Base-by-base conservation (phyloP, 495 filamentous ascomycete genomes). In the Aspergillus carlsbadensis region DNA sequence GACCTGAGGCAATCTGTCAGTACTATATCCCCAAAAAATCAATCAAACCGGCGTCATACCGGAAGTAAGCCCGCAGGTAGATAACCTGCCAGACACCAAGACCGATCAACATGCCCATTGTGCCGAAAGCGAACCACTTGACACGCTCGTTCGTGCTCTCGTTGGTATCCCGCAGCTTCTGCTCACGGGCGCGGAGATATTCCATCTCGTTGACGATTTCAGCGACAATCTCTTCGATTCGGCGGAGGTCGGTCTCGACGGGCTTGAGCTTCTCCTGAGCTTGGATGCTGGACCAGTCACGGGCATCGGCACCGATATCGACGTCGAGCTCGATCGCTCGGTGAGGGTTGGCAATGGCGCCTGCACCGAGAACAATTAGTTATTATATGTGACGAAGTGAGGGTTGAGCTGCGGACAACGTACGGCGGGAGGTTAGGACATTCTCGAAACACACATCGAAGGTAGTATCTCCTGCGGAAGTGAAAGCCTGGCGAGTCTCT, bases 401-500 rank as follows among this genome's bases (percentile, higher is more conserved):
- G 14, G 39, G 7, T 13, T 17, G 40, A 6, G 31, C 17, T 34
- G 39, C 18, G 4, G 48, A 21, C 57, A 40, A 73, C 83, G 60
- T 85, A 96, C 92, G 73, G 57, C 78, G 69, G 21, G 70, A 77
- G 52, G 64, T 60, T 33, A 96, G 79, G 61, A 84, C 72, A 74
- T 98, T 98, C 71, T 96, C 91, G 65, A 98, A 92, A 81, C 94
- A 98, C 47, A 98, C 92, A 64, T 98, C 94, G 66, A 98, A 98
- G 8, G 91, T 89, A 26, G 90, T 87, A 73, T 98, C 93, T 14
- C 88, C 89, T 57, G 92, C 88, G n/a, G 92, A 89, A 34, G 94
- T 98, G 68, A 98, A 98, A 26, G 94, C 89, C 80, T 89, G 92
- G 62, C 95, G 84, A 65, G 87, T 85, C 78, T 98, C 94, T 62